phyloP scores from a whole-genome alignment of 352 stramenopile genomes.

The Globisporangium megalacanthum region DNA sequence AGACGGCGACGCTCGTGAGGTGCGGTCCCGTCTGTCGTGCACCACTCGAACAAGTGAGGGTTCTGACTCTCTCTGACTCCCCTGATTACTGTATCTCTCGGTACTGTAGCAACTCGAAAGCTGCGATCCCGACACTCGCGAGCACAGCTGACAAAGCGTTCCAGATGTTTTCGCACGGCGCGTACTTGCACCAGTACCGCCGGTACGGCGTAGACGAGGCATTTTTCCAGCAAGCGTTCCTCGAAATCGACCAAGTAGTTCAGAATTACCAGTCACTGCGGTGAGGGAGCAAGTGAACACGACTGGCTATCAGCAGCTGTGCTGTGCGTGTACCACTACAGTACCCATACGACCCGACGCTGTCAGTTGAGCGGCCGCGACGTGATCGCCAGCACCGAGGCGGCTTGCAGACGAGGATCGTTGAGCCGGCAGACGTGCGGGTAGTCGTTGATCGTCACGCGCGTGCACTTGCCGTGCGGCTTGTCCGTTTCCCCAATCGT shows the following conservation, averaged over 20 bases:
- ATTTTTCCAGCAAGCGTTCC: constrained; percentile 63
- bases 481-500: constrained; percentile 11
- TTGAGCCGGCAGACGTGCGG: constrained; percentile 25
- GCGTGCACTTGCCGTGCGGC: neutral
- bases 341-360: too few species aligned
- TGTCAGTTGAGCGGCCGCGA: constrained; percentile 7
- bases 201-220: constrained; percentile 43
- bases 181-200: constrained; percentile 65
- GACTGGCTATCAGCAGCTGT: too few species aligned
- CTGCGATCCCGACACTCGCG: constrained; percentile 38
- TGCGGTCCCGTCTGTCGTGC: neutral
- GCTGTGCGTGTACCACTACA: too few species aligned
- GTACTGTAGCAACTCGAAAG: constrained; percentile 70
- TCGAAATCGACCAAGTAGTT: constrained; percentile 66
- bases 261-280: constrained; percentile 45
- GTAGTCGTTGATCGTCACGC: constrained; percentile 9
- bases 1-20: constrained; percentile 53
- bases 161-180: constrained; percentile 57
- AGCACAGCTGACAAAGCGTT: constrained; percentile 54
- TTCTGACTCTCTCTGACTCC: neutral
- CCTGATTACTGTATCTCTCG: too few species aligned
- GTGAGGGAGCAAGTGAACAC: neutral
- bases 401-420: constrained; percentile 16
- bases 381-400: constrained; percentile 19
- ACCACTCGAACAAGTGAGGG: too few species aligned